Percentiles rank a stretch among this genome's conserved stretches.
phyloP scores from a whole-genome alignment of 1,284 basidiomycete species.

The Cutaneotrichosporon mucoides region DNA sequence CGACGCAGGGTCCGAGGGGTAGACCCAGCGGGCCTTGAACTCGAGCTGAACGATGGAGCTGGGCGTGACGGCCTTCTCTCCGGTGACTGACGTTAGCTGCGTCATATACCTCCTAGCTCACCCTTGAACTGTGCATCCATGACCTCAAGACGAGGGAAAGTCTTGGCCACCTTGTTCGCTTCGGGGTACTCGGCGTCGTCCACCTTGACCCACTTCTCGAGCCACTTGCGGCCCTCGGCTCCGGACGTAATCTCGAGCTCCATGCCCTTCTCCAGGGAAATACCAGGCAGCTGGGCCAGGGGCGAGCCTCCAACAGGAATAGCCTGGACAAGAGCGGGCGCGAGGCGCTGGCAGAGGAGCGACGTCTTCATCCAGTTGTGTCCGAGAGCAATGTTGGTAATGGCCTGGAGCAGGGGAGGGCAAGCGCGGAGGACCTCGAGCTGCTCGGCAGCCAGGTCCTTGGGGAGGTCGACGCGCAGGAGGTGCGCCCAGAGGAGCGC shows the following conservation, averaged over 20 bases:
- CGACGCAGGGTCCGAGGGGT: slow-evolving; percentile 20
- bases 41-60: slow-evolving; percentile 84
- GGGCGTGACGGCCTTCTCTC: slow-evolving; percentile 81
- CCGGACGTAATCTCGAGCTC: slow-evolving; percentile 51
- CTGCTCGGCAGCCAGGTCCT: slow-evolving; percentile 65
- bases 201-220: slow-evolving; percentile 51
- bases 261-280: slow-evolving; percentile 55
- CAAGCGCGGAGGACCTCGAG: slow-evolving; percentile 63
- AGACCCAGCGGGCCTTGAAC: slow-evolving; percentile 57
- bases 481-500: slow-evolving; percentile 83
- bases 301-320: slow-evolving; percentile 58
- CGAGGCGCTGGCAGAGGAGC: slow-evolving; percentile 72
- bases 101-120: slow-evolving; percentile 37
- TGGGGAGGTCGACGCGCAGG: slow-evolving; percentile 64
- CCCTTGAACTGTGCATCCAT: slow-evolving; percentile 85
- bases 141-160: slow-evolving; percentile 74
- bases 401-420: slow-evolving; percentile 70
- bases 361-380: slow-evolving; percentile 90
- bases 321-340: slow-evolving; percentile 81
- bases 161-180: slow-evolving; percentile 64
- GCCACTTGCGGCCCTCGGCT: slow-evolving; percentile 55
- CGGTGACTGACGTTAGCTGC: slow-evolving; percentile 62
- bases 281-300: slow-evolving; percentile 71
- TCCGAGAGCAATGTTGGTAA: slow-evolving; percentile 76
- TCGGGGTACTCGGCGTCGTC: slow-evolving; percentile 60